These are phyloP conservation scores for Podospora comata DNA, from an alignment of 495 filamentous ascomycete genomes.

Conservation along the genomic window DNA sequence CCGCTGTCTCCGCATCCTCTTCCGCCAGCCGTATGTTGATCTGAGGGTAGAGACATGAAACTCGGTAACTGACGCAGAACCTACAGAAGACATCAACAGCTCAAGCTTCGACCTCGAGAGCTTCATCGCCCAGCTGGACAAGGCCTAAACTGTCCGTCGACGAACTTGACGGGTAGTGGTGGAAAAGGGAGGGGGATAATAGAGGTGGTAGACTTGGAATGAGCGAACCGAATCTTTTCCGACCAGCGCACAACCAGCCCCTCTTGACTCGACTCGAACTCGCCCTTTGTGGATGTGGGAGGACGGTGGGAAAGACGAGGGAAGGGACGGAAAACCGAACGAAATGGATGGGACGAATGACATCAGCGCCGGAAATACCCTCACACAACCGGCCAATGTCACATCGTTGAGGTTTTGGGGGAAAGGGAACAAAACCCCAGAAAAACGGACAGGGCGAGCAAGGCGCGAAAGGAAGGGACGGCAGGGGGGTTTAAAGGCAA, in stretches of 20 bases:
- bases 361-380: background rate
- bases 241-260: background rate
- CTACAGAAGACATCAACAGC: conserved; percentile 76
- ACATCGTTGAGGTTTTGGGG: background rate
- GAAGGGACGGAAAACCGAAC: background rate
- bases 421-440: background rate
- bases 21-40: conserved; percentile 58
- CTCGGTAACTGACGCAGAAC: background rate
- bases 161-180: conserved; percentile 2
- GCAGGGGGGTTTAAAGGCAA: background rate
- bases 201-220: background rate
- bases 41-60: conserved; percentile 7
- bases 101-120: conserved; percentile 88
- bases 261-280: conserved; percentile 7
- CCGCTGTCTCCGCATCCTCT: conserved; percentile 44
- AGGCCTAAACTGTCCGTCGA: conserved; percentile 15
- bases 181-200: conserved; percentile 9
- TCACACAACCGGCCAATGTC: background rate
- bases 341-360: background rate
- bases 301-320: conserved; percentile 8
- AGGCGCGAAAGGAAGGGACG: background rate
- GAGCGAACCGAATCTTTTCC: background rate
- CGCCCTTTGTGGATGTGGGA: conserved; percentile 2
- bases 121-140: conserved; percentile 64
- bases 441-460: background rate